These are phyloP conservation scores for Xanthoceras sorbifolium DNA, from an alignment of 345 rosid species.

Conservation along the genomic window DNA sequence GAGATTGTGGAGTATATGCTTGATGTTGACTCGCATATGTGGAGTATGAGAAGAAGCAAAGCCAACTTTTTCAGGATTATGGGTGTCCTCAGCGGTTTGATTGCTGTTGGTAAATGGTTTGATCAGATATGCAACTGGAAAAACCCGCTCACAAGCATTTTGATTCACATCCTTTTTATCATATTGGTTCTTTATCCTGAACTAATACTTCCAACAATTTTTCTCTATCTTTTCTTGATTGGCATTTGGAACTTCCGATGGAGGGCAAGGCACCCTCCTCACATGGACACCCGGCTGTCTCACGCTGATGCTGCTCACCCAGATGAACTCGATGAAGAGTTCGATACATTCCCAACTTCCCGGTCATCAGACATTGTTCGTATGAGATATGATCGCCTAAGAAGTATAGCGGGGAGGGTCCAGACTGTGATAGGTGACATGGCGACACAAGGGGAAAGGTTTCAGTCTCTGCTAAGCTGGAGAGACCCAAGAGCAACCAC, in stretches of 20 bases:
- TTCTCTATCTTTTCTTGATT: slow-evolving; percentile 85
- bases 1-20: slow-evolving; percentile 98
- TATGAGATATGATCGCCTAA: slow-evolving; percentile 88
- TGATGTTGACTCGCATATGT: slow-evolving; percentile 97
- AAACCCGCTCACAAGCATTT: slow-evolving; percentile 83
- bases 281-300: slow-evolving; percentile 93
- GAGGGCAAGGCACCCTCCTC: slow-evolving; percentile 94
- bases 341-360: slow-evolving; percentile 86
- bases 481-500: slow-evolving; percentile 95
- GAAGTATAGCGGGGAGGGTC: slow-evolving; percentile 89
- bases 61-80: slow-evolving; percentile 82
- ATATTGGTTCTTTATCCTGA: slow-evolving; percentile 89
- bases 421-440: slow-evolving; percentile 97
- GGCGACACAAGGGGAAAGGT: slow-evolving; percentile 93
- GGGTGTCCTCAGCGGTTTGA: slow-evolving; percentile 71
- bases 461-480: slow-evolving; percentile 89
- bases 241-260: slow-evolving; percentile 92
- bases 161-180: slow-evolving; percentile 78
- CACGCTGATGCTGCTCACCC: slow-evolving; percentile 88
- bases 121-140: slow-evolving; percentile 94
- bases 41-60: slow-evolving; percentile 99
- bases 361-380: slow-evolving; percentile 65
- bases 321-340: slow-evolving; percentile 94
- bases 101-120: slow-evolving; percentile 86
- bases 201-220: slow-evolving; percentile 81